A percentile compares a stretch with the other conserved stretches of the same genome.
Conservation (phyloP, 2,329 filamentous ascomycete species). For the Graphiopsis chlorocephala region DNA sequence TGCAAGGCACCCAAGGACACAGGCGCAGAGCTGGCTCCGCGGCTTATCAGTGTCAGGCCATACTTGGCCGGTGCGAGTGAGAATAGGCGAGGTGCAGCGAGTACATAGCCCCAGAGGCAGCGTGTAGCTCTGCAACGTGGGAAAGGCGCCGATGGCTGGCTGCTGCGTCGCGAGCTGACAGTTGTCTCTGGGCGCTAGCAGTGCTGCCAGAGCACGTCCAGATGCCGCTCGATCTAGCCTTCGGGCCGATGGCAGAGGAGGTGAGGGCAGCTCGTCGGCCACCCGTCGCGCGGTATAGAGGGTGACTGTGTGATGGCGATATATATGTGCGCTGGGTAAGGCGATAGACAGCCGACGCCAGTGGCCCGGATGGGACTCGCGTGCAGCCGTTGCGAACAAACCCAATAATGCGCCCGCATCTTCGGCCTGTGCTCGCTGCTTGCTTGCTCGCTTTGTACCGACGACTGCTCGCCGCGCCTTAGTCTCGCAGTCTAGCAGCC, state of each 20-base stretch:
- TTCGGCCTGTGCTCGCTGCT: background rate
- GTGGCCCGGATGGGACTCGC: slow-evolving; percentile 37
- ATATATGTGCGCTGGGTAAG: background rate
- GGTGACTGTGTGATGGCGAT: background rate
- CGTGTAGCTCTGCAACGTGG: background rate
- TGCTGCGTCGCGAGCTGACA: background rate
- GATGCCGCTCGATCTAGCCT: background rate
- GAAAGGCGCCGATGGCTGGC: background rate
- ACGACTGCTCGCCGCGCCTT: background rate
- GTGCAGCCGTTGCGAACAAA: background rate
- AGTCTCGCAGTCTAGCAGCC: background rate
- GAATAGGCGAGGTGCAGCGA: slow-evolving; percentile 2
- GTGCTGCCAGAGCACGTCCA: background rate
- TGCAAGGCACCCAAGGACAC: background rate
- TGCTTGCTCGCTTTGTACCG: background rate
- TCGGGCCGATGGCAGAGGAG: background rate
- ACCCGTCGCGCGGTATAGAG: background rate
- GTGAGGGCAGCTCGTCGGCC: background rate
- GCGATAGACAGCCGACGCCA: slow-evolving; percentile 44
- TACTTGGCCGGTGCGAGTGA: background rate
- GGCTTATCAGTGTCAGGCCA: background rate
- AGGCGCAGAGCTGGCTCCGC: background rate
- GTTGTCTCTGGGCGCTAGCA: background rate
- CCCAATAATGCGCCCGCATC: background rate
- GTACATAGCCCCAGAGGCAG: background rate